Evolutionary conservation across 129 eudicot species (phyloP).

Genomic region (Escallonia rubra): DNA sequence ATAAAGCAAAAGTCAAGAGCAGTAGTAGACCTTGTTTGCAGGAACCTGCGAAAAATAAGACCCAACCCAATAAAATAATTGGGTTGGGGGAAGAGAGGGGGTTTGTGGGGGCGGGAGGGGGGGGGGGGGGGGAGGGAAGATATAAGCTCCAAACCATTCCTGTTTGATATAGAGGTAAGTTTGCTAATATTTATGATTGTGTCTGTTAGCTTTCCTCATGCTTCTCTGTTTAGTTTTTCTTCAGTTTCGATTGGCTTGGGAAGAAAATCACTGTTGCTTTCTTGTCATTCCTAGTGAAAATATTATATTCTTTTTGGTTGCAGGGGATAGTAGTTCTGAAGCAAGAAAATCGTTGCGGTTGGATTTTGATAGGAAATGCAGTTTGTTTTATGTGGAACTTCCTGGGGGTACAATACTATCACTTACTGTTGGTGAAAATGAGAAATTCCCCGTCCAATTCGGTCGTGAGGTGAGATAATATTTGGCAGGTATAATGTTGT

Average conservation of each 20-base stretch:
- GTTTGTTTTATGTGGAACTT: constrained; percentile 88
- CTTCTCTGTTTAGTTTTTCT: background rate
- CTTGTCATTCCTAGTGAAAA: background rate
- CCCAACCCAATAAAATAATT: no score
- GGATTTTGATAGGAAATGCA: constrained; percentile 49
- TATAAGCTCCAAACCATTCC: no score
- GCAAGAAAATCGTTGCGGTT: constrained; percentile 41
- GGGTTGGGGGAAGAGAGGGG: no score
- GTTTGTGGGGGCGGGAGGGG: no score
- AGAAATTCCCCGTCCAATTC: constrained; percentile 86
- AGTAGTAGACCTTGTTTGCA: no score
- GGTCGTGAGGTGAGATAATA: constrained; percentile 87
- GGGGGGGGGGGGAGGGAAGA: no score
- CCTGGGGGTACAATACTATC: constrained; percentile 71
- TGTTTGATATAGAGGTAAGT: no score
- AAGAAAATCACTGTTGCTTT: background rate
- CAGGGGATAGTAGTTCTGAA: constrained; percentile 42
- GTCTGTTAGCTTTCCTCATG: no score
- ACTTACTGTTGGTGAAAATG: constrained; percentile 68
- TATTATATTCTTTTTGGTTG: constrained; percentile 8
- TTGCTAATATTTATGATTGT: no score
- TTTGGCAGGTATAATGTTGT: background rate
- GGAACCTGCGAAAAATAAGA: no score
- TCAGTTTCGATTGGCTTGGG: background rate
- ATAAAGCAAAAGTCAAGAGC: no score